Evolutionary conservation across 495 filamentous ascomycete species (phyloP), one percentile per base, ranked within the genome.

Genomic region (Neurospora discreta): DNA sequence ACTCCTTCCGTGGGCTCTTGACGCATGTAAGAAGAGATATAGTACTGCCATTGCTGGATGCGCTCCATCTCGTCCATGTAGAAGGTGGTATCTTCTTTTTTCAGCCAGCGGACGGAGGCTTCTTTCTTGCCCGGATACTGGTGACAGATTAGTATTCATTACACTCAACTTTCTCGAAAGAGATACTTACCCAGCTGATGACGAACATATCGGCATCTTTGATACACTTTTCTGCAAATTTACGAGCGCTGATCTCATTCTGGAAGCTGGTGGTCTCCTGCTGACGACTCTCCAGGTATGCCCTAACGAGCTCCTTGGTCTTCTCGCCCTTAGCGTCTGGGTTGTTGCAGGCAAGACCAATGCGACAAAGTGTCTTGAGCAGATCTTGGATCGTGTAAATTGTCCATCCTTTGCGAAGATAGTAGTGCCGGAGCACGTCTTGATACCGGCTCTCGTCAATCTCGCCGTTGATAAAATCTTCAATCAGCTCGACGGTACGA

Each of bases 181-280:
- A 26, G 18, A 30, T 23, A 89, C 92, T 85, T 88, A 96, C 94
- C 80, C 89, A 97, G 75, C 88, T 87, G 70, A 98, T 90, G 60
- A 91, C 88, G 78, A 93, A 98, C 74, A 95, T 88, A 74, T 97
- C 93, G n/a, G 89, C 91, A 73, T 97, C 93, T 83, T 93, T 95
- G 72, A 93, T 86, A 75, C 91, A 85, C 79, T 92, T 92, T 79
- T 97, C 92, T 3, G 94, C 93, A 73, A 91, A 91, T 81, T 93
- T 95, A 33, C 93, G 88, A 71, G 93, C 92, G 70, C 90, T 90
- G 70, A 97, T 91, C 81, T 97, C 94, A 11, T 89, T 89, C 74
- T 92, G 88, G 73, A 91, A 92, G 20, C 93, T 95, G 0, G 92
- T 97, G 77, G 92, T 89, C 6, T 92, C 89, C 76, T 90, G 90